Base-by-base conservation (phyloP, 108 stramenopile genomes). In the Parietichytrium sp. region DNA sequence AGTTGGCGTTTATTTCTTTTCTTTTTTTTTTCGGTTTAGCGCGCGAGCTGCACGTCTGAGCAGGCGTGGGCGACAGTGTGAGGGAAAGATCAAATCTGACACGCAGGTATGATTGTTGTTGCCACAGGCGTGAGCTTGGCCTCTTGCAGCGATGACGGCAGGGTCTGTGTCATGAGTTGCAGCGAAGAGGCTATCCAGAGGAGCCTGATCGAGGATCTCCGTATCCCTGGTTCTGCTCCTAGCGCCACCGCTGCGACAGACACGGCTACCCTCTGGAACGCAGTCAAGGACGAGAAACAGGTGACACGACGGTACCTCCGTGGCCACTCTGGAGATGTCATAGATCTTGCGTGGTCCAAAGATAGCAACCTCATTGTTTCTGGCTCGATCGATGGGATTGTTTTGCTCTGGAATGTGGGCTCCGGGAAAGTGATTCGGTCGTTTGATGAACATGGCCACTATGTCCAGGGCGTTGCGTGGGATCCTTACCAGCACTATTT, bases 391-490 rank as follows among this genome's bases (percentile, higher is more conserved):
- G 61, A 72, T 27, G 61, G 61, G 23, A 25, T 23, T 15, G 61
- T 72, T 8, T n/a, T 72, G 15, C 38, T 72, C 6, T 72, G 61
- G 61, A 42, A 72, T 27, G 61, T n/a, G n/a, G 29, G 0, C 23
- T 33, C 36, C 8, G 33, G 61, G 38, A 72, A 27, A 27, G 20
- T 72, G 33, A 6, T 72, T 8, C 61, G 45, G 20, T 23, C 61
- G 20, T 45, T 45, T 45, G 38, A 72, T 55, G 80, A 79, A 1
- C 81, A 81, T 54, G 20, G 47, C 27, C 38, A 80, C 6, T 81
- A 55, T 38, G 81, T 81, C 15, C 52, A 54, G 77, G 81, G 81
- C 27, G 81, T 81, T n/a, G 80, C 81, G 18, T 81, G 81, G 81
- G 81, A 81, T 25, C 81, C 81, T 16, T 31, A 26, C 4, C 8